Conservation (phyloP, 495 filamentous ascomycete genomes). For the Physcia stellaris region DNA sequence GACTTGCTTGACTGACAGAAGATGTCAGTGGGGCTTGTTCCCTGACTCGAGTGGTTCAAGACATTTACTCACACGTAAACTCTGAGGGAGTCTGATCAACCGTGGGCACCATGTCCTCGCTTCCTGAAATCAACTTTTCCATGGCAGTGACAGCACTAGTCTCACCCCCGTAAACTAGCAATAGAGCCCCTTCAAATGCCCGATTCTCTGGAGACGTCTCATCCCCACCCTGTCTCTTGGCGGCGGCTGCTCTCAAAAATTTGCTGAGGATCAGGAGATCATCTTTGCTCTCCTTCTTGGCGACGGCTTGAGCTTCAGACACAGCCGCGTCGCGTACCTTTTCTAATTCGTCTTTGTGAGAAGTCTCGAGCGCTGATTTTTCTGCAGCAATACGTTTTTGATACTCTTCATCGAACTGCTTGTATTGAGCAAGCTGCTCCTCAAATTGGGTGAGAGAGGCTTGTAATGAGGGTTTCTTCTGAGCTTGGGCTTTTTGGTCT, state of each 20-base stretch:
- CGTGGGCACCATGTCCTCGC: constrained; percentile 53
- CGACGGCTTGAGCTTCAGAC: constrained; percentile 45
- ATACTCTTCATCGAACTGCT: constrained; percentile 68
- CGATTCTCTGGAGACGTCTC: constrained; percentile 56
- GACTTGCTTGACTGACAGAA: constrained; percentile 26
- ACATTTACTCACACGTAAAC: constrained; percentile 63
- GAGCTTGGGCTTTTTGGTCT: constrained; percentile 79
- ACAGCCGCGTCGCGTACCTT: constrained; percentile 52
- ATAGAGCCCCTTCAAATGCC: constrained; percentile 81
- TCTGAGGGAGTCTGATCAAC: constrained; percentile 50
- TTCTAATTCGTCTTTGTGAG: constrained; percentile 55
- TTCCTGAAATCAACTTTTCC: constrained; percentile 71
- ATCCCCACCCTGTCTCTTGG: constrained; percentile 50
- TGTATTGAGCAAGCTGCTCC: constrained; percentile 72
- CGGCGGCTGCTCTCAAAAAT: constrained; percentile 67
- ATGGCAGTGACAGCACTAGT: constrained; percentile 68
- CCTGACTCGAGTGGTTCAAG: background rate
- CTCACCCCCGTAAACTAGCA: constrained; percentile 79
- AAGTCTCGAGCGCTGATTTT: constrained; percentile 58
- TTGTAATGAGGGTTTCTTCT: constrained; percentile 82
- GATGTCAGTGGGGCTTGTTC: background rate
- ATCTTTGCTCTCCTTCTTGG: constrained; percentile 34
- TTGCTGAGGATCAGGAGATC: constrained; percentile 56
- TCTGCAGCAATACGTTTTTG: constrained; percentile 51
- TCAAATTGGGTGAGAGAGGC: constrained; percentile 59